A percentile compares a stretch with the other conserved stretches of the same genome.
Conservation (phyloP, 352 stramenopile genomes). For the Phytopythium vexans region DNA sequence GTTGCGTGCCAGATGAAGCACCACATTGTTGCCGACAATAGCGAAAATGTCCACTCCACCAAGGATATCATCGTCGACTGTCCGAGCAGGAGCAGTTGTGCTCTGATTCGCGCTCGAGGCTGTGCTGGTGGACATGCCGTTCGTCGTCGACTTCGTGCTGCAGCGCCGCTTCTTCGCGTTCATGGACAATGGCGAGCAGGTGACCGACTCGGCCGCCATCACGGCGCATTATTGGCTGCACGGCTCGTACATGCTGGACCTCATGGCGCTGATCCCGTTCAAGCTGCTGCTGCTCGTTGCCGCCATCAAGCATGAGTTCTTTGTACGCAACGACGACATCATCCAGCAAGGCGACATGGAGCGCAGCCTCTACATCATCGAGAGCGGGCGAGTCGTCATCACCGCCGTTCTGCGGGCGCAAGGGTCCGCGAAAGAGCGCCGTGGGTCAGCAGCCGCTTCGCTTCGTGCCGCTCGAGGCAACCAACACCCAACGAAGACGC, state of each 20-base stretch:
- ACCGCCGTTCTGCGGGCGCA: conserved; percentile 42
- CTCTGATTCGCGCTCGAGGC: conserved; percentile 53
- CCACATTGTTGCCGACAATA: no score
- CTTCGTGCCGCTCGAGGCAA: no score
- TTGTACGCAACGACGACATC: conserved; percentile 72
- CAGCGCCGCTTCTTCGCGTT: conserved; percentile 58
- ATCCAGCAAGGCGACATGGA: conserved; percentile 59
- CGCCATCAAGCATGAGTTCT: conserved; percentile 70
- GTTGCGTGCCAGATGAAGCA: no score
- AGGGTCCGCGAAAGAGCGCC: no score
- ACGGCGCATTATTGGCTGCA: conserved; percentile 40
- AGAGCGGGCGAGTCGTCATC: conserved; percentile 65
- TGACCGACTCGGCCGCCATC: conserved; percentile 34
- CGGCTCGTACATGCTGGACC: conserved; percentile 45
- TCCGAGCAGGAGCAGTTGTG: no score
- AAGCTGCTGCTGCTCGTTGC: conserved; percentile 46
- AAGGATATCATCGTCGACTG: no score
- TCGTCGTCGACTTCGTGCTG: conserved; percentile 54
- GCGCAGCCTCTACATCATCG: conserved; percentile 66
- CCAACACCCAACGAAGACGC: no score
- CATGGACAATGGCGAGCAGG: conserved; percentile 31
- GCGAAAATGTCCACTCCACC: no score
- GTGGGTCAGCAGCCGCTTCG: no score
- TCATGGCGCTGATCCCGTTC: conserved; percentile 43
- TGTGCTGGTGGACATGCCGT: conserved; percentile 37